Conservation (phyloP, 2,329 filamentous ascomycete genomes). For the Colletotrichum scovillei region DNA sequence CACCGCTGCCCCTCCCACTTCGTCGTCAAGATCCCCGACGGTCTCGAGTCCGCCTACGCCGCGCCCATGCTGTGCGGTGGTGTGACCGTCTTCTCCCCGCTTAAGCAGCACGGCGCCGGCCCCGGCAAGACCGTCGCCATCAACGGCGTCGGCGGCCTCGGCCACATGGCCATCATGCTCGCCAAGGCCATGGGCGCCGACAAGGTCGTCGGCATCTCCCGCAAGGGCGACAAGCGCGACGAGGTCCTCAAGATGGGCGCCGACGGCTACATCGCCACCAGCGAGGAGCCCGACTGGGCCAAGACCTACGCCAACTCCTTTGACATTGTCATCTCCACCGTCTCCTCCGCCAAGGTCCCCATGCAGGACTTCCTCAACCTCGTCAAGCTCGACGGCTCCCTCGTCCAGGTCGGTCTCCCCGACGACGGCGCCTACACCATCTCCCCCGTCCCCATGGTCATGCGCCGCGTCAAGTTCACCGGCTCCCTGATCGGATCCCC, state of each 20-base stretch:
- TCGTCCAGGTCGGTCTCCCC: slow-evolving; percentile 71
- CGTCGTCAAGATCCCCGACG: slow-evolving; percentile 58
- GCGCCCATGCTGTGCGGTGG: slow-evolving; percentile 79
- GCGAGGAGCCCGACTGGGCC: slow-evolving; percentile 65
- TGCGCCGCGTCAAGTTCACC: slow-evolving; percentile 63
- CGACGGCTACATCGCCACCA: slow-evolving; percentile 57
- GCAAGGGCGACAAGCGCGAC: slow-evolving; percentile 61
- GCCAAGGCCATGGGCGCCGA: slow-evolving; percentile 76
- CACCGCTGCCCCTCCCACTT: slow-evolving; percentile 57
- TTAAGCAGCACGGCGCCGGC: slow-evolving; percentile 71
- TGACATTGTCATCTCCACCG: slow-evolving; percentile 70
- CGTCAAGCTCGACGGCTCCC: slow-evolving; percentile 64
- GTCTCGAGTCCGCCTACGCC: slow-evolving; percentile 51
- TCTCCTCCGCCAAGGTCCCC: slow-evolving; percentile 56
- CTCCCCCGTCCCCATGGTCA: slow-evolving; percentile 65
- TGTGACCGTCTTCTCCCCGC: slow-evolving; percentile 73
- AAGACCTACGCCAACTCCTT: slow-evolving; percentile 61
- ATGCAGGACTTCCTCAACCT: slow-evolving; percentile 70
- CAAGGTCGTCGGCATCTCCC: slow-evolving; percentile 69
- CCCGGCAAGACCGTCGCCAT: slow-evolving; percentile 76
- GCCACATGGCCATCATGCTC: slow-evolving; percentile 76
- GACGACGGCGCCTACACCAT: slow-evolving; percentile 50
- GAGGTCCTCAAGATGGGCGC: slow-evolving; percentile 69
- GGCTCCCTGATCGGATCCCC: slow-evolving; percentile 62
- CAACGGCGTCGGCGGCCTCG: slow-evolving; percentile 75